These are phyloP conservation scores for Salix koriyanagi DNA, from an alignment of 345 rosid genomes.

Conservation along the genomic window DNA sequence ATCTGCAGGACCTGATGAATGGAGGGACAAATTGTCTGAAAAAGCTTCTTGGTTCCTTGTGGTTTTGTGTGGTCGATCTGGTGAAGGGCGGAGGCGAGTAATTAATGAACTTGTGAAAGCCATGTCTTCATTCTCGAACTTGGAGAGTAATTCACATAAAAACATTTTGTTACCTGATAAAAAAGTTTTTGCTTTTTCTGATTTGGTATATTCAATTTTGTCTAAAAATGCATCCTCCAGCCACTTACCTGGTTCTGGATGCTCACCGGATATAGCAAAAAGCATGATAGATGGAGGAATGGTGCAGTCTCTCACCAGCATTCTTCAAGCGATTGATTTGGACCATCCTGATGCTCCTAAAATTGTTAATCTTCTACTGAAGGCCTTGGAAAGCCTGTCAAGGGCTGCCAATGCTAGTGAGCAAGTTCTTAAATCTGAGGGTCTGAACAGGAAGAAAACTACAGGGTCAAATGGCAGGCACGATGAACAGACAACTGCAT, in stretches of 20 bases:
- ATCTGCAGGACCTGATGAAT: conserved; percentile 76
- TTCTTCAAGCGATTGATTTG: conserved; percentile 82
- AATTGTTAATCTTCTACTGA: conserved; percentile 73
- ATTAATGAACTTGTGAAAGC: conserved; percentile 80
- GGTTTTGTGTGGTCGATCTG: conserved; percentile 79
- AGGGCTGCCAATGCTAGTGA: conserved; percentile 90
- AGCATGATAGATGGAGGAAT: conserved; percentile 93
- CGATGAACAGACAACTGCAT: conserved; percentile 38
- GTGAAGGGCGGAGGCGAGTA: conserved; percentile 87
- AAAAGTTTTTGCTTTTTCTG: conserved; percentile 67
- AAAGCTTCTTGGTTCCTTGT: conserved; percentile 90
- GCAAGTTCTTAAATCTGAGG: conserved; percentile 64
- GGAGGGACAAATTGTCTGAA: conserved; percentile 87
- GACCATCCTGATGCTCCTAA: conserved; percentile 98
- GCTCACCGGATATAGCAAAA: conserved; percentile 89
- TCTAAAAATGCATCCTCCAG: conserved; percentile 80
- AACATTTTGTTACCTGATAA: conserved; percentile 65
- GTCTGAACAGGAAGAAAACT: conserved; percentile 53
- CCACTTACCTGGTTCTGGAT: conserved; percentile 78
- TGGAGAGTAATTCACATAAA: conserved; percentile 59
- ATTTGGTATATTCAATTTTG: conserved; percentile 72
- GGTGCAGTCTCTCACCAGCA: conserved; percentile 66
- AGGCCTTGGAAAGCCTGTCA: conserved; percentile 80
- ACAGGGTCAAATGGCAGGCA: conserved; percentile 45
- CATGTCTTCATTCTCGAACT: conserved; percentile 56